Base-by-base conservation (phyloP, 2,329 filamentous ascomycete genomes). In the Didymella pinodella region DNA sequence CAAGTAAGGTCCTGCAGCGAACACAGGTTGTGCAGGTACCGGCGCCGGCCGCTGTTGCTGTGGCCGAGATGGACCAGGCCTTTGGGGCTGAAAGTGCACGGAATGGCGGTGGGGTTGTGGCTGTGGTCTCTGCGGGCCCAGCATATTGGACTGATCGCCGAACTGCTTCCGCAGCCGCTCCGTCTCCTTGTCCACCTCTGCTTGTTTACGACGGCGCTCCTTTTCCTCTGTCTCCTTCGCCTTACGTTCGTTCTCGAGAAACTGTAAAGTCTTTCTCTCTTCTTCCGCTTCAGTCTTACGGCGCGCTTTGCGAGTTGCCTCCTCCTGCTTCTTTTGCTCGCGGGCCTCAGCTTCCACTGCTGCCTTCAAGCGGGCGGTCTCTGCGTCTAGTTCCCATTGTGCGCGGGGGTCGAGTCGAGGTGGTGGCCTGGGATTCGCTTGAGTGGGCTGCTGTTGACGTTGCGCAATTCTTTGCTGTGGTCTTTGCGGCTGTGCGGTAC, bases 131-230 rank as follows among this genome's bases (percentile, higher is more conserved):
- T 48, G 66, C 20, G 50, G 28, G 18, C 61, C 63, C 6, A 75
- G 62, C 4, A 76, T 59, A 28, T 67, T 69, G 26, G 66, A 69
- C 48, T 77, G 75, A 54, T 74, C 81, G 47, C 90, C 90, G 67
- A 91, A 93, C 66, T 89, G 76, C 65, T 82, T 85, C 22, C 86
- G 82, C 7, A 97, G 79, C 0, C 92, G 84, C 65, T 88, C 88
- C 0, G 92, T 96, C 77, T 97, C 93, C 43, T 87, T 86, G 34
- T 96, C 80, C 14, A 84, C 69, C 53, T 85, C 84, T 1, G 80
- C 81, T 62, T 87, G 81, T 58, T 79, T 81, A 28, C 78, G 75
- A 54, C 80, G 83, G 0, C 80, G 83, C 66, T 90, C 88, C 55
- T 82, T 84, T 70, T 93, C 90, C 43, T 83, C 80, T 48, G 89